Conservation (phyloP, 2,329 filamentous ascomycete species). For the Fusarium sp. region DNA sequence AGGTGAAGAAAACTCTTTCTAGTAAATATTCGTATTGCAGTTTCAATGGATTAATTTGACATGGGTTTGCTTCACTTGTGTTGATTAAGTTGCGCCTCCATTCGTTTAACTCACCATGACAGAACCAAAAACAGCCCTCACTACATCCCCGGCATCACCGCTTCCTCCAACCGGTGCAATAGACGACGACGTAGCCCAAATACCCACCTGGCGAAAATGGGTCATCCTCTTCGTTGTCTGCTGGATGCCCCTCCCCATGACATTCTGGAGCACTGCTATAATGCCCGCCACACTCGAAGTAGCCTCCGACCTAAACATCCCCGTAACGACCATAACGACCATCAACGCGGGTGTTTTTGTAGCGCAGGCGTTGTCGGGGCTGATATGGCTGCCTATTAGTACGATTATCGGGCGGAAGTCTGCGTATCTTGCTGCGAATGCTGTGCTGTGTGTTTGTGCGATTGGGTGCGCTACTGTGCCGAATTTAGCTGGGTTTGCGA, state of each 20-base stretch:
- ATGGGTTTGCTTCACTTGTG: neutral
- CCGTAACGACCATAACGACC: slow-evolving; percentile 31
- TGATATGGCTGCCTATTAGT: slow-evolving; percentile 42
- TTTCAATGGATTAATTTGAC: no score
- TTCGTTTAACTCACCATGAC: slow-evolving; percentile 2
- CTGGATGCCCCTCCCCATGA: slow-evolving; percentile 45
- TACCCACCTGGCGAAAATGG: slow-evolving; percentile 42
- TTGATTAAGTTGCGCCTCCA: neutral
- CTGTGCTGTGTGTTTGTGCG: slow-evolving; percentile 34
- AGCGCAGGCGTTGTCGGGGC: slow-evolving; percentile 37
- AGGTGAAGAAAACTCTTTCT: neutral
- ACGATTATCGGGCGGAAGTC: slow-evolving; percentile 39
- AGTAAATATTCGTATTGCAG: neutral
- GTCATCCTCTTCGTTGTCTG: slow-evolving; percentile 44
- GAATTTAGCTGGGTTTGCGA: slow-evolving; percentile 35
- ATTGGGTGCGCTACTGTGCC: slow-evolving; percentile 36
- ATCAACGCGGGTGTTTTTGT: slow-evolving; percentile 42
- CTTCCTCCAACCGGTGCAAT: slow-evolving; percentile 7
- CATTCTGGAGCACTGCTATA: slow-evolving; percentile 43
- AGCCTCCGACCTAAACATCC: slow-evolving; percentile 21
- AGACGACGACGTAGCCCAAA: slow-evolving; percentile 36
- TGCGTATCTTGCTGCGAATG: slow-evolving; percentile 42
- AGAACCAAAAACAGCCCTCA: slow-evolving; percentile 17
- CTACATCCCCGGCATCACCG: neutral
- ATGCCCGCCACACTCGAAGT: slow-evolving; percentile 40